These are phyloP conservation scores for Cytospora leucostoma DNA, from an alignment of 2,329 filamentous ascomycete species.

Conservation along the genomic window DNA sequence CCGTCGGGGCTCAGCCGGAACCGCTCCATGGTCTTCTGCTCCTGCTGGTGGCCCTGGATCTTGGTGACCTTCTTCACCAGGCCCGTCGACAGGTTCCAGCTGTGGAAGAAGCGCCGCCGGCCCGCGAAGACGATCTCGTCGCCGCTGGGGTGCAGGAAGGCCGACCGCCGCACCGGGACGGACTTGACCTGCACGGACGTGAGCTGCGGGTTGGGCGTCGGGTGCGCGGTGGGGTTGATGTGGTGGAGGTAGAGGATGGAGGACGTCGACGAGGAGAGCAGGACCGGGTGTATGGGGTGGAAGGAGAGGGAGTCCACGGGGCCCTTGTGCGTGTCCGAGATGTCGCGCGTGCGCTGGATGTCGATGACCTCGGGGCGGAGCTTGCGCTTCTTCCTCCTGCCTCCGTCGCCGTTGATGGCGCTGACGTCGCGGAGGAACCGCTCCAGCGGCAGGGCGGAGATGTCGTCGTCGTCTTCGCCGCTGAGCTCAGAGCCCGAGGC, in stretches of 20 bases:
- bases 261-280: conserved; percentile 85
- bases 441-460: conserved; percentile 75
- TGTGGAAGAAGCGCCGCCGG: conserved; percentile 87
- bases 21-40: conserved; percentile 87
- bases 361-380: conserved; percentile 85
- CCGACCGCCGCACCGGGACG: conserved; percentile 81
- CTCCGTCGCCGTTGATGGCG: conserved; percentile 59
- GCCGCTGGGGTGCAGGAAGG: conserved; percentile 73
- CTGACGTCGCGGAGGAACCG: conserved; percentile 75
- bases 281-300: conserved; percentile 84
- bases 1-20: conserved; percentile 89
- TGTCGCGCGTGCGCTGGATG: conserved; percentile 86
- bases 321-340: conserved; percentile 75
- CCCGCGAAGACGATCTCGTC: conserved; percentile 86
- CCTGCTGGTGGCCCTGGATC: conserved; percentile 72
- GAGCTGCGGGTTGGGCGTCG: conserved; percentile 82
- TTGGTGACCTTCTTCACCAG: conserved; percentile 79
- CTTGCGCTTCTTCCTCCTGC: conserved; percentile 61
- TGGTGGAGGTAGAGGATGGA: conserved; percentile 89
- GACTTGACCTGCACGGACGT: conserved; percentile 85
- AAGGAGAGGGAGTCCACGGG: conserved; percentile 83
- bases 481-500: conserved; percentile 36
- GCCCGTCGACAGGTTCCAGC: conserved; percentile 85
- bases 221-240: conserved; percentile 72
- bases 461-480: conserved; percentile 57